phyloP scores from a whole-genome alignment of 257 asterid species.

The Cynanchum wilfordii region DNA sequence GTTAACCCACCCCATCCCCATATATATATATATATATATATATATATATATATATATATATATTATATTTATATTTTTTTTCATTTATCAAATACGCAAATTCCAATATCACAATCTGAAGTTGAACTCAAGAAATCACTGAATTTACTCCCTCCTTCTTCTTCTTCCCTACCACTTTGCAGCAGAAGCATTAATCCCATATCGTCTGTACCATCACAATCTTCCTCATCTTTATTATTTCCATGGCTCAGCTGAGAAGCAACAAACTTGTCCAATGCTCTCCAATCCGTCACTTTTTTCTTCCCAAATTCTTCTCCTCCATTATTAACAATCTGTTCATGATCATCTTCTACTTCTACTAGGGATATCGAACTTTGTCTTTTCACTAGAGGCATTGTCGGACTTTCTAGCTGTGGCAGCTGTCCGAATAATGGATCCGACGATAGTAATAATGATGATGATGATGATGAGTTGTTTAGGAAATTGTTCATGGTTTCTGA shows the following conservation, averaged over 20 bases:
- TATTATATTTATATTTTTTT: not conserved
- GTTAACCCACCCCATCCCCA: not conserved
- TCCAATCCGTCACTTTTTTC: constrained; percentile 57
- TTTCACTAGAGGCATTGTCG: constrained; percentile 32
- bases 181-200: constrained; percentile 35
- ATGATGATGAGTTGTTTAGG: constrained; percentile 4
- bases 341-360: constrained; percentile 20
- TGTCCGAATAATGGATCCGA: constrained; percentile 38
- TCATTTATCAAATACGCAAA: constrained; percentile 52
- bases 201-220: constrained; percentile 31
- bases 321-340: not conserved
- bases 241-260: constrained; percentile 73
- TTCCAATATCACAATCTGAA: constrained; percentile 50
- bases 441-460: no score
- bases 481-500: constrained; percentile 26
- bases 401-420: constrained; percentile 59
- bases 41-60: no score
- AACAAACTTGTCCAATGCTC: constrained; percentile 66
- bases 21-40: no score
- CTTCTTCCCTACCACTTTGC: constrained; percentile 44
- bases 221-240: constrained; percentile 1
- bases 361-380: constrained; percentile 22
- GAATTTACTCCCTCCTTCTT: constrained; percentile 18
- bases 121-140: constrained; percentile 36
- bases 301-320: not conserved